Evolutionary conservation across 2,329 filamentous ascomycete genomes (phyloP).

Genomic region (Didymella glomerata): DNA sequence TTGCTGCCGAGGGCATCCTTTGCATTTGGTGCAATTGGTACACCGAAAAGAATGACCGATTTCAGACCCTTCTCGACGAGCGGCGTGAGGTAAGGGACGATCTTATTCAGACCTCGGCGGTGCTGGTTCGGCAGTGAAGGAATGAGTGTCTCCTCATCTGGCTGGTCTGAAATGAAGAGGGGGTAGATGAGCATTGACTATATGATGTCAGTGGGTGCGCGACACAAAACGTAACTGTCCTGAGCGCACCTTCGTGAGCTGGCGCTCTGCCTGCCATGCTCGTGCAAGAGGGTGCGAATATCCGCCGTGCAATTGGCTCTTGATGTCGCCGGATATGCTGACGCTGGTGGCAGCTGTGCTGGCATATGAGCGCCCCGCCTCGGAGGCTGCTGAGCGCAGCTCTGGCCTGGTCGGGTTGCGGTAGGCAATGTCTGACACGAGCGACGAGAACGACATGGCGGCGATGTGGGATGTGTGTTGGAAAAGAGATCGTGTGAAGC

Average conservation of each 20-base stretch:
- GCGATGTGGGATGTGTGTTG: neutral
- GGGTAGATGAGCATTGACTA: constrained; percentile 99
- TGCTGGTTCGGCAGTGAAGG: constrained; percentile 90
- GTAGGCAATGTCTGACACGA: constrained; percentile 61
- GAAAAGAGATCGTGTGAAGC: constrained; percentile 3
- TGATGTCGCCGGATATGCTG: constrained; percentile 61
- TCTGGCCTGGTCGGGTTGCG: constrained; percentile 54
- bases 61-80: constrained; percentile 88
- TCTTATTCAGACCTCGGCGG: constrained; percentile 85
- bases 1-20: constrained; percentile 93
- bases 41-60: constrained; percentile 95
- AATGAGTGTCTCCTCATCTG: constrained; percentile 90
- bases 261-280: constrained; percentile 62
- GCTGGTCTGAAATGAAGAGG: constrained; percentile 92
- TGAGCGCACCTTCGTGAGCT: constrained; percentile 58
- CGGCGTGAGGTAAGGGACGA: constrained; percentile 84
- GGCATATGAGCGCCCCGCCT: constrained; percentile 59
- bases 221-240: no score
- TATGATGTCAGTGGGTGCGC: constrained; percentile 29
- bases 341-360: constrained; percentile 63
- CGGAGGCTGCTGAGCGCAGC: constrained; percentile 56
- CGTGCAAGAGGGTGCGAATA: constrained; percentile 61
- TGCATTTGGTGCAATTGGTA: constrained; percentile 78
- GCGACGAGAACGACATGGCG: constrained; percentile 61
- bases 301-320: constrained; percentile 61